Conservation (phyloP, 2,329 filamentous ascomycete species). For the Fusarium sulawesiense region DNA sequence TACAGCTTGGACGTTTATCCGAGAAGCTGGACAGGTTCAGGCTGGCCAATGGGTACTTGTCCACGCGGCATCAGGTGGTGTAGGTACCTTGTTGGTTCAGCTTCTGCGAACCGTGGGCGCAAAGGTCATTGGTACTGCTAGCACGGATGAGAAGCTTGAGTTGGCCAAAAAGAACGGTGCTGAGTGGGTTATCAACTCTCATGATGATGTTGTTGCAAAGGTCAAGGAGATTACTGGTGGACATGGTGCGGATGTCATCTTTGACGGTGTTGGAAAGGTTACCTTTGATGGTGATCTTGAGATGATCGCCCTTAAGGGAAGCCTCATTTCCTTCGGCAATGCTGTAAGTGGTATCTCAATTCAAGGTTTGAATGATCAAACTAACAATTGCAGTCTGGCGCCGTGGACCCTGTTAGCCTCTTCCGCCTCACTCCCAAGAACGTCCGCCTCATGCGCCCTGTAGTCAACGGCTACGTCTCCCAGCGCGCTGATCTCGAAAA, state of each 20-base stretch:
- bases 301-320: constrained; percentile 80
- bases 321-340: constrained; percentile 83
- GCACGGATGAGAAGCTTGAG: constrained; percentile 76
- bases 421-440: constrained; percentile 77
- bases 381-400: constrained; percentile 63
- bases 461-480: constrained; percentile 75
- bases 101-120: constrained; percentile 78
- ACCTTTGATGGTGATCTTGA: constrained; percentile 86
- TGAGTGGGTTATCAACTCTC: constrained; percentile 77
- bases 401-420: constrained; percentile 74
- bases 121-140: constrained; percentile 82
- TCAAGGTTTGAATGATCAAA: not conserved
- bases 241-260: constrained; percentile 79
- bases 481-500: constrained; percentile 76
- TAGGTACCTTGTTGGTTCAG: constrained; percentile 80
- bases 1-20: constrained; percentile 82
- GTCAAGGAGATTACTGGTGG: constrained; percentile 78
- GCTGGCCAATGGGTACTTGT: constrained; percentile 84
- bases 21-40: constrained; percentile 80
- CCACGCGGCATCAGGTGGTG: constrained; percentile 87
- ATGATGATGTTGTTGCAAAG: constrained; percentile 66
- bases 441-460: constrained; percentile 79
- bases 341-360: constrained; percentile 61
- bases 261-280: constrained; percentile 85
- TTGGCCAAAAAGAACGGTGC: constrained; percentile 78